phyloP scores from a whole-genome alignment of 768 basidiomycete species.

The Xanthoconium stramineum region DNA sequence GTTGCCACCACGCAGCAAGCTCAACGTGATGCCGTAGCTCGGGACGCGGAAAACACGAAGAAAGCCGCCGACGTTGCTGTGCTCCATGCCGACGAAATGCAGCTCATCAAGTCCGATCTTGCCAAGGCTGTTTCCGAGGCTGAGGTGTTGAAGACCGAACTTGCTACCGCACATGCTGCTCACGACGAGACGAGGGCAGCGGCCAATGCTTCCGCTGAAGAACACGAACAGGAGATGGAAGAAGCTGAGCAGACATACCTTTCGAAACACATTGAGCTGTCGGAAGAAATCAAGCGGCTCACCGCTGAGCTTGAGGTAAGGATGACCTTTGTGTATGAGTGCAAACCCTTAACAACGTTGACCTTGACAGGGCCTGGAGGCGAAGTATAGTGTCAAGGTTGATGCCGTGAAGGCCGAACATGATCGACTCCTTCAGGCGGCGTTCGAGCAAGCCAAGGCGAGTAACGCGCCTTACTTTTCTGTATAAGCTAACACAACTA shows the following conservation, averaged over 20 bases:
- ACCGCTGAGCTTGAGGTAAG: slow-evolving; percentile 64
- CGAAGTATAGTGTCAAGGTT: slow-evolving; percentile 63
- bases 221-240: slow-evolving; percentile 45
- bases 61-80: slow-evolving; percentile 40
- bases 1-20: slow-evolving; percentile 46
- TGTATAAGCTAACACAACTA: slow-evolving; percentile 8
- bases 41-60: slow-evolving; percentile 43
- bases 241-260: slow-evolving; percentile 51
- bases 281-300: slow-evolving; percentile 54
- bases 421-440: slow-evolving; percentile 56
- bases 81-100: slow-evolving; percentile 46
- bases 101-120: slow-evolving; percentile 43
- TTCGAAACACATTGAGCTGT: slow-evolving; percentile 49
- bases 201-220: slow-evolving; percentile 43
- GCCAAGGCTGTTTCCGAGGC: slow-evolving; percentile 42
- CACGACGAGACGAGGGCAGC: slow-evolving; percentile 49
- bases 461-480: slow-evolving; percentile 7
- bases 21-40: slow-evolving; percentile 43
- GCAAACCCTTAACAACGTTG: background rate
- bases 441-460: slow-evolving; percentile 79
- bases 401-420: slow-evolving; percentile 66
- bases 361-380: slow-evolving; percentile 57
- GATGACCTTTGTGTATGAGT: background rate
- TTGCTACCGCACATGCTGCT: slow-evolving; percentile 41
- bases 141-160: slow-evolving; percentile 44